Percentiles rank a stretch among this genome's conserved stretches.
phyloP scores from a whole-genome alignment of 768 basidiomycete genomes.

The Suillus alpinus region DNA sequence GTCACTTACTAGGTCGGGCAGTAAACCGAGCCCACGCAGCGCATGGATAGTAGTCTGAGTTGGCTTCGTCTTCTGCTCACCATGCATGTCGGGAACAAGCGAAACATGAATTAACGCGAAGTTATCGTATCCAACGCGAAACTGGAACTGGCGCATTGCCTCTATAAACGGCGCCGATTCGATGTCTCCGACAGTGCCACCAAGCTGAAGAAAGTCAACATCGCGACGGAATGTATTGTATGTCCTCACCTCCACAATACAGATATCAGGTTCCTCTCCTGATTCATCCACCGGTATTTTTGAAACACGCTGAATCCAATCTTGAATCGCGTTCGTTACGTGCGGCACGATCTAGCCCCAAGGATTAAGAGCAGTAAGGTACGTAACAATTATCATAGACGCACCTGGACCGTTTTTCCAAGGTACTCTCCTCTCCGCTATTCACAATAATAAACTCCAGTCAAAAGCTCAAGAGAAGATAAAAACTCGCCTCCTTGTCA shows the following conservation, averaged over 20 bases:
- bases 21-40: constrained; percentile 84
- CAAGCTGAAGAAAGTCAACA: constrained; percentile 54
- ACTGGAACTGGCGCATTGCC: constrained; percentile 99
- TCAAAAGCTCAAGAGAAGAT: background rate
- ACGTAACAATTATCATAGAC: constrained; percentile 8
- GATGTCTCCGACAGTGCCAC: constrained; percentile 98
- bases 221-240: background rate
- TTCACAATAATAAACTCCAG: constrained; percentile 27
- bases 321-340: constrained; percentile 94
- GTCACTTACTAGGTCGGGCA: constrained; percentile 80
- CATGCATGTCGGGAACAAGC: constrained; percentile 97
- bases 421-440: constrained; percentile 82
- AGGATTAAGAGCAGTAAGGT: constrained; percentile 9
- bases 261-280: constrained; percentile 90
- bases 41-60: constrained; percentile 97
- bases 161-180: constrained; percentile 98
- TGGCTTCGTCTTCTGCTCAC: constrained; percentile 98
- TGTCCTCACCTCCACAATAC: constrained; percentile 86
- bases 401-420: constrained; percentile 94
- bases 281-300: constrained; percentile 94
- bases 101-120: constrained; percentile 97
- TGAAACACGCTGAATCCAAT: constrained; percentile 96
- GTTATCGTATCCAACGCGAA: constrained; percentile 94
- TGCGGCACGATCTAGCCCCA: constrained; percentile 82
- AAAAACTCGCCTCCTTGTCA: constrained; percentile 82